phyloP scores from a whole-genome alignment of 495 filamentous ascomycete genomes.

The Endocarpon pusillum region DNA sequence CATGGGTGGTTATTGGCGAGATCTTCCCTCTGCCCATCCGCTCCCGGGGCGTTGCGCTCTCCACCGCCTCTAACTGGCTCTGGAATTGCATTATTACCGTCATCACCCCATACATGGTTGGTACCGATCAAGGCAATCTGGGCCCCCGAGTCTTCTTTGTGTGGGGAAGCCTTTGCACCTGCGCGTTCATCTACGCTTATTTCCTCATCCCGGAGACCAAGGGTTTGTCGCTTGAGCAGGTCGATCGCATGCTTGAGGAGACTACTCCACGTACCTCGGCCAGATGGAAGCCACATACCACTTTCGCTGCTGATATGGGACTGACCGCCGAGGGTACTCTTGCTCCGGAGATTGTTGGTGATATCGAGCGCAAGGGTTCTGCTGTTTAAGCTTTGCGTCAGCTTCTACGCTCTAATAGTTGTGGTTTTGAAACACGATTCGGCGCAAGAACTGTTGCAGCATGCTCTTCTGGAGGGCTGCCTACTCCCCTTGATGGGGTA shows the following conservation, averaged over 20 bases:
- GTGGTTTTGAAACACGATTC: too few relatives aligned
- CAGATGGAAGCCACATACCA: slow-evolving; percentile 57
- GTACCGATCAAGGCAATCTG: slow-evolving; percentile 46
- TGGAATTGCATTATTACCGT: slow-evolving; percentile 62
- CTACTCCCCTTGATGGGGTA: too few relatives aligned
- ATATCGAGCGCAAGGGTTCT: slow-evolving; percentile 12
- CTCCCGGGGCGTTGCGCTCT: slow-evolving; percentile 61
- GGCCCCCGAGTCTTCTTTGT: slow-evolving; percentile 71
- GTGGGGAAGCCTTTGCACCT: slow-evolving; percentile 55
- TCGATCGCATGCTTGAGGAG: slow-evolving; percentile 84
- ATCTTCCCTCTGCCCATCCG: slow-evolving; percentile 76
- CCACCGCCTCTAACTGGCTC: slow-evolving; percentile 77
- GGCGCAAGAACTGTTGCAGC: too few relatives aligned
- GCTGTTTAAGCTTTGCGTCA: too few relatives aligned
- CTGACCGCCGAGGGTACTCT: slow-evolving; percentile 25
- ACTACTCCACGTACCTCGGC: slow-evolving; percentile 56
- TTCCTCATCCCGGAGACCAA: slow-evolving; percentile 76
- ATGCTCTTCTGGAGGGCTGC: too few relatives aligned
- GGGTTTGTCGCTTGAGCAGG: slow-evolving; percentile 74
- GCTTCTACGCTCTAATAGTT: too few relatives aligned
- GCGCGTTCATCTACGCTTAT: slow-evolving; percentile 55
- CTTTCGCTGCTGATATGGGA: slow-evolving; percentile 51
- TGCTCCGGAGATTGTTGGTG: slow-evolving; percentile 16
- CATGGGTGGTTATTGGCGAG: slow-evolving; percentile 77
- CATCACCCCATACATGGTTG: slow-evolving; percentile 70